Percentiles rank a stretch among this genome's conserved stretches.
Evolutionary conservation across 2,329 filamentous ascomycete species (phyloP).

Genomic region (Furcasterigmium furcatum): DNA sequence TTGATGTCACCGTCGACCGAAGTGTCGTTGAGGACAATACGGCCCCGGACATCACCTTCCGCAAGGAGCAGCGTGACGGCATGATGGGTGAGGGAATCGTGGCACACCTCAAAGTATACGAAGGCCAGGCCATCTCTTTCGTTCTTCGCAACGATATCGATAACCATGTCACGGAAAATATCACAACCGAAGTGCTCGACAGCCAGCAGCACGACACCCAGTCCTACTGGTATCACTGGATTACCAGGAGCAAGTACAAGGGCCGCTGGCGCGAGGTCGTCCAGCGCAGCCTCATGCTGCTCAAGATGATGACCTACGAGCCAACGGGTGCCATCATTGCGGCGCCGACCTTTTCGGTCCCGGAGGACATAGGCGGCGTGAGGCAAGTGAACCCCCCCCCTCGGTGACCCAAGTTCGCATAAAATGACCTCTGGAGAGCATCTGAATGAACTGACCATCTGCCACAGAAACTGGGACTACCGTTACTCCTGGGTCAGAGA

Average conservation of each 20-base stretch:
- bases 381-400: too few relatives aligned
- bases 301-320: constrained; percentile 76
- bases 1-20: constrained; percentile 64
- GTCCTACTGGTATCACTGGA: constrained; percentile 71
- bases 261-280: constrained; percentile 73
- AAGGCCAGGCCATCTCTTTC: constrained; percentile 68
- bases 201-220: constrained; percentile 67
- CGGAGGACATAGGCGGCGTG: constrained; percentile 67
- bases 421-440: too few relatives aligned
- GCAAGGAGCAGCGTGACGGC: constrained; percentile 45
- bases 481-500: constrained; percentile 78
- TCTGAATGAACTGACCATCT: too few relatives aligned
- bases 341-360: constrained; percentile 73
- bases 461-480: constrained; percentile 64
- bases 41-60: constrained; percentile 50
- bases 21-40: constrained; percentile 42
- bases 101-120: constrained; percentile 54
- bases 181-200: constrained; percentile 57
- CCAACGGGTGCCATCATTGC: constrained; percentile 76
- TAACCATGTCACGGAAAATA: constrained; percentile 52
- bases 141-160: constrained; percentile 61
- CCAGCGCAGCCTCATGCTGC: constrained; percentile 65
- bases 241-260: constrained; percentile 65
- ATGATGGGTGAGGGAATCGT: constrained; percentile 62
- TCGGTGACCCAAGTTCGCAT: too few relatives aligned